Conservation (phyloP, 257 asterid genomes). For the Perilla frutescens region DNA sequence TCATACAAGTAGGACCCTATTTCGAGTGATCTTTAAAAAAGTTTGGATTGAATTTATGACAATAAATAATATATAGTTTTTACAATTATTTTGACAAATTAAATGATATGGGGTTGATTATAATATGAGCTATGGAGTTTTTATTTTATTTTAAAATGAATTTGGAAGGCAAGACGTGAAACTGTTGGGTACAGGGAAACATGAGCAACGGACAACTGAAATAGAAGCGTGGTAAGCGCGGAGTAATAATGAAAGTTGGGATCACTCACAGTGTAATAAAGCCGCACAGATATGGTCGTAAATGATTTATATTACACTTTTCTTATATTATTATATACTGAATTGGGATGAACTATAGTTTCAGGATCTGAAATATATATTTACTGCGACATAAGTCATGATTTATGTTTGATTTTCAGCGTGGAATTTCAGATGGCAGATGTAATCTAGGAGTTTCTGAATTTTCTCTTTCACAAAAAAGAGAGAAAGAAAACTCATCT, state of each 20-base stretch:
- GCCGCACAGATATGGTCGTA: constrained; percentile 15
- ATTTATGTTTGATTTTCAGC: constrained; percentile 1
- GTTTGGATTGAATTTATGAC: background rate
- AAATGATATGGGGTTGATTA: no score
- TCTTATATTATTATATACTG: constrained; percentile 9
- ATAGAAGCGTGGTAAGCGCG: constrained; percentile 8
- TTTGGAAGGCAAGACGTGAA: no score
- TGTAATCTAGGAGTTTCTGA: constrained; percentile 11
- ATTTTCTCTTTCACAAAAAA: constrained; percentile 15
- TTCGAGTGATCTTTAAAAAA: background rate
- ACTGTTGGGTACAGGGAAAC: no score
- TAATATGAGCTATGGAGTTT: no score
- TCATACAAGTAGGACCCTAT: constrained; percentile 1
- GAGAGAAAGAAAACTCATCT: background rate
- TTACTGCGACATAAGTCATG: background rate
- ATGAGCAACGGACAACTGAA: background rate
- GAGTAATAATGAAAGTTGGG: constrained; percentile 26
- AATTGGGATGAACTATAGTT: constrained; percentile 20
- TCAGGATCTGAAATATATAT: background rate
- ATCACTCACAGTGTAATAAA: constrained; percentile 6
- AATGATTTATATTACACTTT: constrained; percentile 20
- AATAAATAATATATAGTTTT: background rate
- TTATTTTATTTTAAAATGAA: no score
- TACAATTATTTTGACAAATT: background rate
- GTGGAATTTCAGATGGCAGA: constrained; percentile 13